A percentile compares a stretch with the other conserved stretches of the same genome.
These are phyloP conservation scores for Prasinococcaceae sp. DNA, from an alignment of 139 green algal genomes.

Conservation along the genomic window DNA sequence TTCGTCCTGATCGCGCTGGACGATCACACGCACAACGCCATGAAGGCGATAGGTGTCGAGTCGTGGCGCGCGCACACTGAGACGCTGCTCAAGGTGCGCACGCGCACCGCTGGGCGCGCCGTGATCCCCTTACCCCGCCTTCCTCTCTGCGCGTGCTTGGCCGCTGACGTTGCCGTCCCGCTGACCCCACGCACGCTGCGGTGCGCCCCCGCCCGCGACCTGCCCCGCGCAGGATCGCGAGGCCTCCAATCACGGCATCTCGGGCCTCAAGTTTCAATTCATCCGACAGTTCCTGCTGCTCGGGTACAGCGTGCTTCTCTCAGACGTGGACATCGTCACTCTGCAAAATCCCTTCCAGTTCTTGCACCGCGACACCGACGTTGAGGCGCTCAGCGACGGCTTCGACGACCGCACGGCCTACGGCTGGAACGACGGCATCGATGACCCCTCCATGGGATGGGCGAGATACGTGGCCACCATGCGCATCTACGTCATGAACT, in stretches of 20 bases:
- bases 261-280: constrained; percentile 62
- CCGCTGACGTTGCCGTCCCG: neutral
- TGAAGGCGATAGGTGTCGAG: neutral
- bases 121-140: constrained; percentile 26
- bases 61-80: neutral
- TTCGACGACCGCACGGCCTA: constrained; percentile 72
- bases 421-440: constrained; percentile 56
- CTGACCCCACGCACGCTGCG: neutral
- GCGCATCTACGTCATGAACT: constrained; percentile 36
- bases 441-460: constrained; percentile 84
- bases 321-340: constrained; percentile 83
- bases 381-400: constrained; percentile 60
- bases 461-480: constrained; percentile 43
- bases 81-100: too few relatives aligned
- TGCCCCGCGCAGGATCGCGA: constrained; percentile 24
- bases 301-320: constrained; percentile 79
- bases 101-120: too few relatives aligned
- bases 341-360: constrained; percentile 32
- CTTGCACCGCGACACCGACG: constrained; percentile 28
- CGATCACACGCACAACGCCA: constrained; percentile 34
- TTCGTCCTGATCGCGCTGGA: constrained; percentile 87
- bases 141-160: constrained; percentile 2
- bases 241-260: constrained; percentile 33
- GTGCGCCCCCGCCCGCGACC: neutral
- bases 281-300: constrained; percentile 74